Evolutionary conservation across 768 basidiomycete genomes (phyloP).

Genomic region (Epithele typhae): DNA sequence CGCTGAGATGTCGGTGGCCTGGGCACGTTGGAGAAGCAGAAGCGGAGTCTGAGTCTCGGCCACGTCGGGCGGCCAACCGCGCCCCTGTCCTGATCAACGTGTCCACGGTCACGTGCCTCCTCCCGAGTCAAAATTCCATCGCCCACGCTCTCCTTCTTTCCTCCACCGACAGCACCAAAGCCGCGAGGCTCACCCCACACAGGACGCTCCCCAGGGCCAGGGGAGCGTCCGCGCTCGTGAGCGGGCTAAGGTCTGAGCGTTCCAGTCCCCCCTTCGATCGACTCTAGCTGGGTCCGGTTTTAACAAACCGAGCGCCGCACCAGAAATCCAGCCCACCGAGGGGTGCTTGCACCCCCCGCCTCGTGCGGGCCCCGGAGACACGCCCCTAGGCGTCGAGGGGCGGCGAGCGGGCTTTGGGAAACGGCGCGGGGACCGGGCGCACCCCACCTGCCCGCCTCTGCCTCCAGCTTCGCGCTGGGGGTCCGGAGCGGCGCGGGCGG

Average conservation of each 20-base stretch:
- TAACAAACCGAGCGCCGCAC: conserved; percentile 60
- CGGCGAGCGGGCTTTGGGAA: conserved; percentile 19
- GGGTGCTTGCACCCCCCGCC: conserved; percentile 8
- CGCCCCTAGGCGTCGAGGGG: conserved; percentile 23
- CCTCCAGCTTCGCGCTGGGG: too few relatives aligned
- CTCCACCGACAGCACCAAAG: conserved; percentile 45
- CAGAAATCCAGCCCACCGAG: conserved; percentile 48
- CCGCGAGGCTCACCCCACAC: conserved; percentile 66
- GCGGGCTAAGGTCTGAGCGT: conserved; percentile 85
- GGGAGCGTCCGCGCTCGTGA: conserved; percentile 41
- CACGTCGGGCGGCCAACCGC: too few relatives aligned
- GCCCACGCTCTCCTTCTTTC: not conserved
- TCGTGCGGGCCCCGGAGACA: conserved; percentile 37
- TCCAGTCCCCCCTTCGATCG: conserved; percentile 58
- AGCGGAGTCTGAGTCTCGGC: too few relatives aligned
- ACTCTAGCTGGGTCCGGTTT: conserved; percentile 57
- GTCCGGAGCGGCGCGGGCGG: conserved; percentile 1
- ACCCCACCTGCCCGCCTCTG: not conserved
- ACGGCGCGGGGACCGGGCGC: conserved; percentile 16
- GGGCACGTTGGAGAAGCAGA: too few relatives aligned
- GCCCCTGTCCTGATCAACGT: too few relatives aligned
- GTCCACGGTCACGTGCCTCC: too few relatives aligned
- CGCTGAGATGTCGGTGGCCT: too few relatives aligned
- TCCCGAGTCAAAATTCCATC: conserved; percentile 6
- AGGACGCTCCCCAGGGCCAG: conserved; percentile 26